Evolutionary conservation across 2,329 filamentous ascomycete species (phyloP).

Genomic region (Penicillium olsonii): DNA sequence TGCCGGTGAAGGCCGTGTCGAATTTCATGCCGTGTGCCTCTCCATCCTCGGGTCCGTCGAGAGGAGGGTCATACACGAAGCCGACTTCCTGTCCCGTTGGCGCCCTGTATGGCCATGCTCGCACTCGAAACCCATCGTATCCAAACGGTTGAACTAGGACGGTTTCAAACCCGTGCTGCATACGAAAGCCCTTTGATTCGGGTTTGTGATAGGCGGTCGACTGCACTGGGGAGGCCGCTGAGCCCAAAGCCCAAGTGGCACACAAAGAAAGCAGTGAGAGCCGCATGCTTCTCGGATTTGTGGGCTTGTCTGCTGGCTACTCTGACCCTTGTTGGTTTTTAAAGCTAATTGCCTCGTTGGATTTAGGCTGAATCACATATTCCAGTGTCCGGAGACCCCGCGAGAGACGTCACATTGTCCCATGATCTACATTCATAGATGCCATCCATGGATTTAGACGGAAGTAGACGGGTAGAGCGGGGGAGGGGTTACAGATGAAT

Average conservation of each 20-base stretch:
- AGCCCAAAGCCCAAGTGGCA: background rate
- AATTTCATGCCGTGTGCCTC: slow-evolving; percentile 34
- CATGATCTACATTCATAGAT: slow-evolving; percentile 7
- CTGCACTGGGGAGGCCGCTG: background rate
- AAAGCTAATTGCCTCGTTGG: background rate
- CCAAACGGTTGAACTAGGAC: slow-evolving; percentile 43
- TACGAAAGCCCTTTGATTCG: slow-evolving; percentile 29
- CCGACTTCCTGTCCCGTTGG: slow-evolving; percentile 38
- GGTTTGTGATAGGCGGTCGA: slow-evolving; percentile 18
- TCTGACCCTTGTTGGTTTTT: background rate
- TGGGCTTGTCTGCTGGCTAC: no score
- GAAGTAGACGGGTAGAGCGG: background rate
- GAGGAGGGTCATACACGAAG: slow-evolving; percentile 43
- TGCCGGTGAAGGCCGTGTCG: slow-evolving; percentile 36
- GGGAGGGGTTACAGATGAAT: background rate
- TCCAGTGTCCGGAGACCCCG: background rate
- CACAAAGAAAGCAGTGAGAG: background rate
- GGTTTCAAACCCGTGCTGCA: slow-evolving; percentile 43
- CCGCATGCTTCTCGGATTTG: slow-evolving; percentile 2
- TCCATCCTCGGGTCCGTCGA: slow-evolving; percentile 39
- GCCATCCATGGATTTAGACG: background rate
- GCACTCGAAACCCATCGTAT: slow-evolving; percentile 43
- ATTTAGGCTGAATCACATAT: slow-evolving; percentile 8
- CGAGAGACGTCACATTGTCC: background rate
- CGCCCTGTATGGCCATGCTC: slow-evolving; percentile 42